Evolutionary conservation across 2,329 filamentous ascomycete genomes (phyloP), one percentile per base, ranked within the genome.

Genomic region (Herpotrichia juniperi): DNA sequence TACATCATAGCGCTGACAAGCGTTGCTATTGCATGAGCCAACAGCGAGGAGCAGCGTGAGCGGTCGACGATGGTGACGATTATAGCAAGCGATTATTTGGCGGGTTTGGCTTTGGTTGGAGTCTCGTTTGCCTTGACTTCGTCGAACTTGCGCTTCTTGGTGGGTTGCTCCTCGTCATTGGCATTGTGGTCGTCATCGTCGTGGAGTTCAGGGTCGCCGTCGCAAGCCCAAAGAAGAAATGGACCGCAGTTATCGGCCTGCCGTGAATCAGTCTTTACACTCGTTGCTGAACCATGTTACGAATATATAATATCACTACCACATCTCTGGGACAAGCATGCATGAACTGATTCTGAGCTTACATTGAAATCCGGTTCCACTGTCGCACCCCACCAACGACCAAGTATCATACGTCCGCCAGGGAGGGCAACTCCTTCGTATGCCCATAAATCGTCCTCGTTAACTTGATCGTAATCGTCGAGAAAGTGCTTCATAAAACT

Each of bases 401-500:
- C 79, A 1, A 81, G 25, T 30, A 81, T 77, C 46, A 81, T 73
- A 47, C 76, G 64, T 2, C 74, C 76, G 12, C 79, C 79, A 0
- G 79, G 79, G 19, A 81, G 51, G 8, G 80, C 76, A 4, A 80
- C 72, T 4, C 78, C 79, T 59, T 81, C 78, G 32, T 80, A 79
- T 1, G 77, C 78, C 76, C 78, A 81, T 2, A 79, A 63, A 14
- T 65, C 61, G n/a, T 74, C 71, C 8, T 72, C 66, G 46, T 68
- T 48, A 4, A 56, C 19, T 3, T 69, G 50, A 0, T 69, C 54
- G 8, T 68, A 51, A 7, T 69, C 61, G 12, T 75, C 65, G 1
- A 56, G 46, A 55, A 74, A 79, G 56, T 81, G 80, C 63, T 81
- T 82, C 75, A 84, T 79, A 70, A 84, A 79, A 0, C 76, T 80